Evolutionary conservation across 1,139 yeast species (phyloP).

Genomic region (Yamadazyma atlantica): DNA sequence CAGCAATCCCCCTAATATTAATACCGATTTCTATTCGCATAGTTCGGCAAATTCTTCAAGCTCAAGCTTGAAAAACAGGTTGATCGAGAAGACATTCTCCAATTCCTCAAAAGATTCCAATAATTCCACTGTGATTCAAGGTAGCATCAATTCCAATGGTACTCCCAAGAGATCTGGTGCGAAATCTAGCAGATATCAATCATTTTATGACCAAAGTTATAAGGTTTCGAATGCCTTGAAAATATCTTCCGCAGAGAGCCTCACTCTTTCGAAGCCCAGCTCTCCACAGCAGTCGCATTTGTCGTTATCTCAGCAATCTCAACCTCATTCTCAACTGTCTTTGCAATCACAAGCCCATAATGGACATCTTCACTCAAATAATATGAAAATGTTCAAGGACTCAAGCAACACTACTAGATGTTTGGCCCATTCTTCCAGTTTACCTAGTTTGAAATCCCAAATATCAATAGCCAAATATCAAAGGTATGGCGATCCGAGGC

Average conservation of each 20-base stretch:
- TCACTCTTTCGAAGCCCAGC: constrained; percentile 30
- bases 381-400: constrained; percentile 1
- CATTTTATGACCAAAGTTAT: constrained; percentile 49
- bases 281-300: constrained; percentile 12
- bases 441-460: constrained; percentile 24
- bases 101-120: constrained; percentile 34
- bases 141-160: constrained; percentile 2
- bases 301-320: constrained; percentile 2
- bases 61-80: constrained; percentile 29
- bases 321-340: background rate
- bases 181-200: constrained; percentile 51
- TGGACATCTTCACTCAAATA: background rate
- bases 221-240: constrained; percentile 48
- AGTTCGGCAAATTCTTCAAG: constrained; percentile 36
- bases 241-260: constrained; percentile 43
- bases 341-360: background rate
- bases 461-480: constrained; percentile 10
- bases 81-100: constrained; percentile 34
- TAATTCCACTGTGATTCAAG: constrained; percentile 12
- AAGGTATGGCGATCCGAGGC: constrained; percentile 14
- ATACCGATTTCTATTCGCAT: constrained; percentile 26
- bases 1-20: constrained; percentile 24
- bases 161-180: constrained; percentile 45
- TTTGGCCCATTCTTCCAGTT: constrained; percentile 43
- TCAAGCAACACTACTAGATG: constrained; percentile 9